These are phyloP conservation scores for Backusella macrospora DNA, from an alignment of 192 early-diverging fungal species.

Conservation along the genomic window DNA sequence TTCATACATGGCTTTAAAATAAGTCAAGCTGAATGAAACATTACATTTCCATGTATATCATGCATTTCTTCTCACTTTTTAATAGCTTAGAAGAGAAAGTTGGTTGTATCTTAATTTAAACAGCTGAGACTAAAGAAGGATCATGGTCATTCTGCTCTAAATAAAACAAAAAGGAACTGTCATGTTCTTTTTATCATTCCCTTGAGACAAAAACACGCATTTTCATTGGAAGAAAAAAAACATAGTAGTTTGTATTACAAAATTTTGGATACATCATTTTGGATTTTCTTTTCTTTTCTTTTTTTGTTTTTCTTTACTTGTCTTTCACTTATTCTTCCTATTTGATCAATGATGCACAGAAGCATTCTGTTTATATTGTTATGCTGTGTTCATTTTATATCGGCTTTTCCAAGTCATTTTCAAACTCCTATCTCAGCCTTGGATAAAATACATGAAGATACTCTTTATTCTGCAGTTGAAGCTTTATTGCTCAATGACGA, in stretches of 20 bases:
- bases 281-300: background rate
- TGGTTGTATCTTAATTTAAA: too few species aligned
- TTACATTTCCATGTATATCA: too few species aligned
- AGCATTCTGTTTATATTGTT: background rate
- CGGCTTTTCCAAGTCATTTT: background rate
- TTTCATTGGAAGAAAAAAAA: background rate
- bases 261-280: background rate
- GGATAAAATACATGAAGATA: background rate
- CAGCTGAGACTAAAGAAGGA: too few species aligned
- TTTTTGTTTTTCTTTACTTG: background rate
- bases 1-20: too few species aligned
- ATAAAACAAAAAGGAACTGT: background rate
- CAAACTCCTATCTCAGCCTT: conserved; percentile 1
- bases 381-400: background rate
- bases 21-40: too few species aligned
- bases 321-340: background rate
- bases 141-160: too few species aligned
- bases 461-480: background rate
- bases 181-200: background rate
- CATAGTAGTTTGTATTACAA: background rate
- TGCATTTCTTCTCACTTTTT: too few species aligned
- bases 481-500: background rate
- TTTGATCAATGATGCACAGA: background rate
- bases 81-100: too few species aligned
- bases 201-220: background rate